Conservation (phyloP, 208 protist genomes). For the Herpetomonas tarakana region DNA sequence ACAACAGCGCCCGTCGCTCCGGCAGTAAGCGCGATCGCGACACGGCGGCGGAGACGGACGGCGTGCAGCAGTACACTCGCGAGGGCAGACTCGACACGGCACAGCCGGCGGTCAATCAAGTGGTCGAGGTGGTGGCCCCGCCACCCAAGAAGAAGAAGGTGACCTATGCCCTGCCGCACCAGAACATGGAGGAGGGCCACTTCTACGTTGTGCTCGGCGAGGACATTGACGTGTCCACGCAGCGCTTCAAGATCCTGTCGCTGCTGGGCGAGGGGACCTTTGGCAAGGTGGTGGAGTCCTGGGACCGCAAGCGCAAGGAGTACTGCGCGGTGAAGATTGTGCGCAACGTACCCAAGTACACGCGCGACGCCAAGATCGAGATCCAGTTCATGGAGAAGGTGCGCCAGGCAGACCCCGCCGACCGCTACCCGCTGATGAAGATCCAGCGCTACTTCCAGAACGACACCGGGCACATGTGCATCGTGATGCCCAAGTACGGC, state of each 20-base stretch:
- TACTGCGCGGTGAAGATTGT: constrained; percentile 90
- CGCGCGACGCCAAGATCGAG: constrained; percentile 83
- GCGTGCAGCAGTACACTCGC: constrained; percentile 19
- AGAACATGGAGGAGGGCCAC: constrained; percentile 89
- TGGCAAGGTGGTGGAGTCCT: constrained; percentile 87
- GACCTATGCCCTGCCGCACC: constrained; percentile 76
- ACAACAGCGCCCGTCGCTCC: constrained; percentile 41
- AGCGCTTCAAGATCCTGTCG: constrained; percentile 89
- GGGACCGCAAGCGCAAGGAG: constrained; percentile 83
- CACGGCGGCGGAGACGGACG: constrained; percentile 52
- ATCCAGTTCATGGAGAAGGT: constrained; percentile 86
- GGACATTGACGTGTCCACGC: constrained; percentile 83
- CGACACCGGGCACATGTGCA: constrained; percentile 80
- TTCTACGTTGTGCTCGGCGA: constrained; percentile 90
- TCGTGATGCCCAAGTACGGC: constrained; percentile 68
- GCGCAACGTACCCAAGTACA: constrained; percentile 83
- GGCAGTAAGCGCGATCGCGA: constrained; percentile 81
- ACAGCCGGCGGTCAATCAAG: too few relatives aligned
- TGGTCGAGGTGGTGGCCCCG: too few relatives aligned
- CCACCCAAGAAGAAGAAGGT: constrained; percentile 79
- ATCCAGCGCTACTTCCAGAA: constrained; percentile 83
- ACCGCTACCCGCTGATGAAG: constrained; percentile 78
- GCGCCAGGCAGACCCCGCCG: constrained; percentile 49
- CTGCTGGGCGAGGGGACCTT: constrained; percentile 88
- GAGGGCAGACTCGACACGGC: constrained; percentile 13